Conservation (phyloP, 352 stramenopile species). For the Phytopythium ostracodes region DNA sequence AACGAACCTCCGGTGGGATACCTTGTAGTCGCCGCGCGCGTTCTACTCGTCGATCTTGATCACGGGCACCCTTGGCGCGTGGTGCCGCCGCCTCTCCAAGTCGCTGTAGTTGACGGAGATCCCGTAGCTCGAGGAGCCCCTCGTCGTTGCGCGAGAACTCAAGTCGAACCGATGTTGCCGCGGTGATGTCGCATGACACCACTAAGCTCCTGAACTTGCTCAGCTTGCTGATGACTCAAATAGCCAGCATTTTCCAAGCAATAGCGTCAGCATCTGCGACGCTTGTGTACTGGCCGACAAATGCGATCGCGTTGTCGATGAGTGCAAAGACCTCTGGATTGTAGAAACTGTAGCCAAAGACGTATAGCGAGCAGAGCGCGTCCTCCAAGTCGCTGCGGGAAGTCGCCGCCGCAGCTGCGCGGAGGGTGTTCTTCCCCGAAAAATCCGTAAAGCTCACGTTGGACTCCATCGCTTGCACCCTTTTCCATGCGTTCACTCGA, state of each 20-base stretch:
- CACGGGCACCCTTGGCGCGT: background rate
- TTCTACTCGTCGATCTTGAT: too few relatives aligned
- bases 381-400: background rate
- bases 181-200: background rate
- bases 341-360: background rate
- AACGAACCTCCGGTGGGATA: background rate
- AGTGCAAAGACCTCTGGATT: background rate
- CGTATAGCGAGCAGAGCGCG: background rate
- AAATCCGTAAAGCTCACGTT: slow-evolving; percentile 13
- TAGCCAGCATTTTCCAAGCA: slow-evolving; percentile 5
- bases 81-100: too few relatives aligned
- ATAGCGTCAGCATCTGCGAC: slow-evolving; percentile 2
- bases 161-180: background rate
- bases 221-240: slow-evolving; percentile 14
- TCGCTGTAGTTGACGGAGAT: slow-evolving; percentile 5
- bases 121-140: slow-evolving; percentile 3
- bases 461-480: slow-evolving; percentile 4
- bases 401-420: background rate
- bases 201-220: slow-evolving; percentile 8
- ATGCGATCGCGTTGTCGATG: slow-evolving; percentile 9
- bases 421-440: background rate
- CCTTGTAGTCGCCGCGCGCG: too few relatives aligned
- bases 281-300: slow-evolving; percentile 9
- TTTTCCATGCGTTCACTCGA: background rate
- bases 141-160: slow-evolving; percentile 11